These are phyloP conservation scores for Nicotiana otophora DNA, from an alignment of 257 asterid genomes.

Conservation along the genomic window DNA sequence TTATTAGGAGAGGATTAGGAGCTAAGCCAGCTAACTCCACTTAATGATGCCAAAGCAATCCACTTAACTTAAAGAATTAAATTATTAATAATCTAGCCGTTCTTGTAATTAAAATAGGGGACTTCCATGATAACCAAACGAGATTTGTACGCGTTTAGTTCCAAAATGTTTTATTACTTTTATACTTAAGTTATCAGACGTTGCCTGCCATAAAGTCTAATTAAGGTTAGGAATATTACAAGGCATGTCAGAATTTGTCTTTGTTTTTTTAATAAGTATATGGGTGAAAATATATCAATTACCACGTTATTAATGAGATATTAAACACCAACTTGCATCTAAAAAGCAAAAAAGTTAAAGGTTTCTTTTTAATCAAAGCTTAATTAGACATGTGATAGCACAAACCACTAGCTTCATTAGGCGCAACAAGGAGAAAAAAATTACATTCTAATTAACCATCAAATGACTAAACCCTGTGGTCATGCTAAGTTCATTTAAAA, in stretches of 20 bases:
- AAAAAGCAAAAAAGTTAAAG: constrained; percentile 8
- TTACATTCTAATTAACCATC: no score
- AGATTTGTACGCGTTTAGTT: constrained; percentile 17
- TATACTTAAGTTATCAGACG: constrained; percentile 21
- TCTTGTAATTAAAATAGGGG: constrained; percentile 6
- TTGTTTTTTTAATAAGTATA: background rate
- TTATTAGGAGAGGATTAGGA: constrained; percentile 3
- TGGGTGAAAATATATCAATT: background rate
- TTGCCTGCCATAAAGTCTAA: constrained; percentile 32
- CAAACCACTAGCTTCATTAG: background rate
- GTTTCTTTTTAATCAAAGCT: background rate
- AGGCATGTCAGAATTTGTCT: constrained; percentile 49
- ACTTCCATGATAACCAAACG: constrained; percentile 6
- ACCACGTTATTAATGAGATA: constrained; percentile 3
- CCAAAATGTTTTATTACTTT: constrained; percentile 3
- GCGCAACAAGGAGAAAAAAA: background rate
- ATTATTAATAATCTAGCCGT: constrained; percentile 1
- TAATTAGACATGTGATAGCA: constrained; percentile 20
- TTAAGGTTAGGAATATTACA: constrained; percentile 15
- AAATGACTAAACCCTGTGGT: background rate
- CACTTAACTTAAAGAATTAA: background rate
- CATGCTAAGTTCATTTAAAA: background rate
- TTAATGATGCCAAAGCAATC: constrained; percentile 7
- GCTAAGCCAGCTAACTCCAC: constrained; percentile 11
- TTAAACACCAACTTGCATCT: constrained; percentile 16